Evolutionary conservation across 2,329 filamentous ascomycete genomes (phyloP).

Genomic region (Metarhizium brunneum): DNA sequence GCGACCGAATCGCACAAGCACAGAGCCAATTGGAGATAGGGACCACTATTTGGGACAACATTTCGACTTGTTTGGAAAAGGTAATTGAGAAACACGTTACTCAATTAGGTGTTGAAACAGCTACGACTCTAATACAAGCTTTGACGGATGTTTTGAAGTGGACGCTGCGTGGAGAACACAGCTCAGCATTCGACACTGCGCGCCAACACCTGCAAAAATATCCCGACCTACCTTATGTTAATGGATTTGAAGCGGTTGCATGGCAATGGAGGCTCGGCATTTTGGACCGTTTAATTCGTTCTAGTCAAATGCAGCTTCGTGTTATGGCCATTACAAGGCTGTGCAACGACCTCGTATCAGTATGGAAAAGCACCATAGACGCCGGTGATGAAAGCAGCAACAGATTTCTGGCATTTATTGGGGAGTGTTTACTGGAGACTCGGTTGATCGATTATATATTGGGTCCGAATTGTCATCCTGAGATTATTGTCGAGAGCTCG

Average conservation of each 20-base stretch:
- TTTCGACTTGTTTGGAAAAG: slow-evolving; percentile 31
- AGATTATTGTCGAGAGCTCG: slow-evolving; percentile 70
- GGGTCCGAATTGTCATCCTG: slow-evolving; percentile 83
- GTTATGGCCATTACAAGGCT: slow-evolving; percentile 70
- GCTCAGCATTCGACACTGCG: slow-evolving; percentile 22
- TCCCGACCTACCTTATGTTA: slow-evolving; percentile 28
- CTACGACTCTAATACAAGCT: slow-evolving; percentile 26
- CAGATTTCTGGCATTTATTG: slow-evolving; percentile 55
- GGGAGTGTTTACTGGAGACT: slow-evolving; percentile 58
- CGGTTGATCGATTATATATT: slow-evolving; percentile 79
- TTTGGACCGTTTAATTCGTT: slow-evolving; percentile 64
- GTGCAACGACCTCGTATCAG: slow-evolving; percentile 57
- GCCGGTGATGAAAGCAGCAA: slow-evolving; percentile 26
- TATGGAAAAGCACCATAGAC: slow-evolving; percentile 53
- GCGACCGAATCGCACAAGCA: slow-evolving; percentile 13
- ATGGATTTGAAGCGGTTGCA: slow-evolving; percentile 40
- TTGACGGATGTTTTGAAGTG: slow-evolving; percentile 35
- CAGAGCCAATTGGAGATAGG: slow-evolving; percentile 28
- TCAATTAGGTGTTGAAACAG: slow-evolving; percentile 36
- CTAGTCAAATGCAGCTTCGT: slow-evolving; percentile 83
- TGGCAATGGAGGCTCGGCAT: slow-evolving; percentile 62
- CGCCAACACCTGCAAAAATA: slow-evolving; percentile 15
- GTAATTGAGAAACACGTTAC: slow-evolving; percentile 49
- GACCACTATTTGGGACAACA: slow-evolving; percentile 32
- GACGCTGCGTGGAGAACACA: slow-evolving; percentile 27